A percentile compares a stretch with the other conserved stretches of the same genome.
Conservation (phyloP, 345 rosid species). For the Salix dunnii region DNA sequence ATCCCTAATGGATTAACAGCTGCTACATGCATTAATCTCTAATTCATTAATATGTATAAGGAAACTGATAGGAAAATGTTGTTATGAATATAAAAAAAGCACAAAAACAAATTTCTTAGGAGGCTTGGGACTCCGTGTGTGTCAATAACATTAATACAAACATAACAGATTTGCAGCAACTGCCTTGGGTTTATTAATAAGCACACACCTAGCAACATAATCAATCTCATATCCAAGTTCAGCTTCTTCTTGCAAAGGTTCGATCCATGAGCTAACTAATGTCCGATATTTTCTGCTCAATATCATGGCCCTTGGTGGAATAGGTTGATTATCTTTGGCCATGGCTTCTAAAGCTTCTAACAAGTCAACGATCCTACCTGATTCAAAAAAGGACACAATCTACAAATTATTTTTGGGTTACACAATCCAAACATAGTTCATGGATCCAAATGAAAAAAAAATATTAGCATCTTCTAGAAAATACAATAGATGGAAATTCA, state of each 20-base stretch:
- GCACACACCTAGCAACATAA: constrained; percentile 78
- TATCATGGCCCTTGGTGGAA: constrained; percentile 91
- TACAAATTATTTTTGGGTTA: background rate
- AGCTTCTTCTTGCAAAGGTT: constrained; percentile 96
- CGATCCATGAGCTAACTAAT: constrained; percentile 95
- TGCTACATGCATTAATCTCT: background rate
- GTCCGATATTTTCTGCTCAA: constrained; percentile 90
- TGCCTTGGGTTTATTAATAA: constrained; percentile 2
- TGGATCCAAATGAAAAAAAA: background rate
- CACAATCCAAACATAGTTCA: constrained; percentile 9
- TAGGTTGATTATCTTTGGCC: constrained; percentile 74
- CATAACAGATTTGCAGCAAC: background rate
- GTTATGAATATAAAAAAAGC: background rate
- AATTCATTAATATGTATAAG: background rate
- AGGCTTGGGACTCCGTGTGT: no score
- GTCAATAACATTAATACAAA: no score
- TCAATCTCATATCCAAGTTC: constrained; percentile 89
- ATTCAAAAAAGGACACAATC: constrained; percentile 27
- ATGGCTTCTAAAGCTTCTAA: constrained; percentile 87
- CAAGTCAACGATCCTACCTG: constrained; percentile 87
- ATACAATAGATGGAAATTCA: constrained; percentile 2
- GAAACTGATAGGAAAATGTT: background rate
- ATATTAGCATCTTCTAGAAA: background rate
- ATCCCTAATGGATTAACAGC: constrained; percentile 1
- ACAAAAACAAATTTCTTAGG: background rate